Percentiles rank a stretch among this genome's conserved stretches.
Evolutionary conservation across 495 filamentous ascomycete genomes (phyloP).

Genomic region (Penicillium samsonianum): DNA sequence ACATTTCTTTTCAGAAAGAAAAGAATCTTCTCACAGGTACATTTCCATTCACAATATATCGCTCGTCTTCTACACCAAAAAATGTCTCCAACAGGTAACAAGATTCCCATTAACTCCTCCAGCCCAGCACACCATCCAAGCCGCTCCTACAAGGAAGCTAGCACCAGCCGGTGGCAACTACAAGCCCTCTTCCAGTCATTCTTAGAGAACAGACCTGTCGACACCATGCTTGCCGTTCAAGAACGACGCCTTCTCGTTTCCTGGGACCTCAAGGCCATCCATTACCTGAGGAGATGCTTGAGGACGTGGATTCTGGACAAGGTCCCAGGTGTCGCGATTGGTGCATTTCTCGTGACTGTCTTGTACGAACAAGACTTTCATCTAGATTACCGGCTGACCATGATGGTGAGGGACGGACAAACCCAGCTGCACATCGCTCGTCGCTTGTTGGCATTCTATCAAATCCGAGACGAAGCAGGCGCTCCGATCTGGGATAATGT

Average conservation of each 20-base stretch:
- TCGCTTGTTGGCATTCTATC: not conserved
- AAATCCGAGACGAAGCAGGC: not conserved
- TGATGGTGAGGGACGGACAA: not conserved
- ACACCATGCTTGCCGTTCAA: not conserved
- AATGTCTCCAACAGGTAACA: conserved; percentile 4
- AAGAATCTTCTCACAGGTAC: not conserved
- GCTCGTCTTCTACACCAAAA: not conserved
- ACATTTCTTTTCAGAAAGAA: not conserved
- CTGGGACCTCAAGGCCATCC: conserved; percentile 12
- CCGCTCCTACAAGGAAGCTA: conserved; percentile 1
- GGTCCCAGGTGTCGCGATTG: conserved; percentile 13
- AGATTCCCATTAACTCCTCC: not conserved
- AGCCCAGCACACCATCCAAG: not conserved
- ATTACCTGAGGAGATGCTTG: not conserved
- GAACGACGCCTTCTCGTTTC: not conserved
- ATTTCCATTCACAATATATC: not conserved
- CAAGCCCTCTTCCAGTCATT: conserved; percentile 1
- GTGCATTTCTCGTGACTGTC: conserved; percentile 9
- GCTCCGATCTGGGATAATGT: not conserved
- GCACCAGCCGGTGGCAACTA: conserved; percentile 3
- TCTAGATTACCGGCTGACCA: not conserved
- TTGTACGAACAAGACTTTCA: conserved; percentile 8
- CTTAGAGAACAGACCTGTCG: not conserved
- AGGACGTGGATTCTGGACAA: not conserved
- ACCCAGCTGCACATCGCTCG: not conserved